A percentile compares a stretch with the other conserved stretches of the same genome.
Conservation (phyloP, 202 grass and related monocot genomes). For the Panicum hallii region DNA sequence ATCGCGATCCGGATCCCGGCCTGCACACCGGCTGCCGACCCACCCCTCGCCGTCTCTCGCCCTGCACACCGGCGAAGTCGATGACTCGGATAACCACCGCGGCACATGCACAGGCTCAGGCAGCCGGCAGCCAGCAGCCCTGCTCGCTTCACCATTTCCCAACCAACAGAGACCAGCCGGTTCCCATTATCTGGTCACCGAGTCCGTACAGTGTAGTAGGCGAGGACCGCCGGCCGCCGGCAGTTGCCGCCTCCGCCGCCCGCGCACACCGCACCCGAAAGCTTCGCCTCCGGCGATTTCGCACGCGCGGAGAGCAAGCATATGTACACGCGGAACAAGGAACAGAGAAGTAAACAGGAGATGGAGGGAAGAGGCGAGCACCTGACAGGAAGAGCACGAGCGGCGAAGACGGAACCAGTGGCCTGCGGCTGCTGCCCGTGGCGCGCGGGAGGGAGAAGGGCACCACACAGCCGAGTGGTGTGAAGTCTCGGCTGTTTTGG, state of each 20-base stretch:
- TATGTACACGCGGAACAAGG: background rate
- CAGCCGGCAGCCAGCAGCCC: background rate
- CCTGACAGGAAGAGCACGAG: conserved; percentile 29
- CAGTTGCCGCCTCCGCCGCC: background rate
- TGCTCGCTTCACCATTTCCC: background rate
- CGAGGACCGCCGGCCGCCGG: background rate
- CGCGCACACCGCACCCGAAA: background rate
- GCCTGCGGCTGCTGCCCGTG: background rate
- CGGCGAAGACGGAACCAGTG: background rate
- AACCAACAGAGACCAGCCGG: background rate
- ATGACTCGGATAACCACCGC: background rate
- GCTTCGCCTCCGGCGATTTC: background rate
- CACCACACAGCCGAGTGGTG: background rate
- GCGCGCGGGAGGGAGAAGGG: background rate
- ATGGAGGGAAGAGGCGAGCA: background rate
- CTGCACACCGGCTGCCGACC: no score
- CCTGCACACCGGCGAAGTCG: no score
- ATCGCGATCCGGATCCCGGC: no score
- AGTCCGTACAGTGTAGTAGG: background rate
- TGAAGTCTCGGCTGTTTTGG: background rate
- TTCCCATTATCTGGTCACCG: background rate
- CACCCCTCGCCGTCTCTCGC: no score
- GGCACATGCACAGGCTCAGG: background rate
- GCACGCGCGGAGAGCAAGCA: background rate
- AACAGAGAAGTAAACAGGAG: background rate